Percentiles rank a stretch among this genome's conserved stretches.
Evolutionary conservation across 1,139 yeast genomes (phyloP).

Genomic region (Yamadazyma blattariae): DNA sequence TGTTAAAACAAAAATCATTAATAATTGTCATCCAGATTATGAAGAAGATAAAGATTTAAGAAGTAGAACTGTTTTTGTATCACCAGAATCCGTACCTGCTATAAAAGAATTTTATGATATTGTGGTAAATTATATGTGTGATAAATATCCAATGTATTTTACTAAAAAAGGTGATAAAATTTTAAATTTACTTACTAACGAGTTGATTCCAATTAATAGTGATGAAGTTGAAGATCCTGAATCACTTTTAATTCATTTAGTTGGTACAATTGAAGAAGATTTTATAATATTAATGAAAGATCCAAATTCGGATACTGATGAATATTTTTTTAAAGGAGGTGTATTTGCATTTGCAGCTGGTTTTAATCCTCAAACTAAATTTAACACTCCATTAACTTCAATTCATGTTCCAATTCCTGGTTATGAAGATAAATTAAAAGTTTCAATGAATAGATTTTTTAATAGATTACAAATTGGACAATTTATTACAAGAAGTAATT

Average conservation of each 20-base stretch:
- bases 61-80: slow-evolving; percentile 28
- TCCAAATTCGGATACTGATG: slow-evolving; percentile 42
- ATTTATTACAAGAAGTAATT: slow-evolving; percentile 58
- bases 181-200: slow-evolving; percentile 42
- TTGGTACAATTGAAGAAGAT: slow-evolving; percentile 64
- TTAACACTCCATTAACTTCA: slow-evolving; percentile 50
- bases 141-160: slow-evolving; percentile 63
- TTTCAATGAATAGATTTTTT: slow-evolving; percentile 63
- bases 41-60: slow-evolving; percentile 25
- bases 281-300: slow-evolving; percentile 57
- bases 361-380: slow-evolving; percentile 58
- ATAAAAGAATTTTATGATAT: slow-evolving; percentile 55
- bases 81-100: slow-evolving; percentile 47
- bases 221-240: slow-evolving; percentile 18
- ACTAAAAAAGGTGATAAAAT: slow-evolving; percentile 26
- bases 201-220: slow-evolving; percentile 31
- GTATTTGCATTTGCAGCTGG: slow-evolving; percentile 74
- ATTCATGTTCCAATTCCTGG: slow-evolving; percentile 67
- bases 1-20: slow-evolving; percentile 38
- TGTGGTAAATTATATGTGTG: slow-evolving; percentile 45
- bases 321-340: slow-evolving; percentile 64
- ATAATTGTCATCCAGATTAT: slow-evolving; percentile 38
- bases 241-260: slow-evolving; percentile 40
- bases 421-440: slow-evolving; percentile 51
- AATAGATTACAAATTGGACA: slow-evolving; percentile 46